Conservation (phyloP, 1,139 yeast species). For the Debaryomyces sp. region DNA sequence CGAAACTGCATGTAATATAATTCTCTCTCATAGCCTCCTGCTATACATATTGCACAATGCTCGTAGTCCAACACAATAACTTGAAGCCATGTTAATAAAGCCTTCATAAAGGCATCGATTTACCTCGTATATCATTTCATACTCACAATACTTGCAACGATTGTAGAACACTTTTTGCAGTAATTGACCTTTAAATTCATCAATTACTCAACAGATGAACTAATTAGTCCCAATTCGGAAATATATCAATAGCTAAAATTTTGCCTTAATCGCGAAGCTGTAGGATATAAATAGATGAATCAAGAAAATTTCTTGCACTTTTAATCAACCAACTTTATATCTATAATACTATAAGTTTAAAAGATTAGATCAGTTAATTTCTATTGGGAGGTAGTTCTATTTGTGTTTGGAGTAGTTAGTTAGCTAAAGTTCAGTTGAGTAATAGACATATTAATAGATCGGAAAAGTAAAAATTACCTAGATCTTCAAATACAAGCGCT, state of each 20-base stretch:
- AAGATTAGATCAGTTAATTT: neutral
- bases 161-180: neutral
- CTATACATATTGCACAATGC: neutral
- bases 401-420: neutral
- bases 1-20: neutral
- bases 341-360: neutral
- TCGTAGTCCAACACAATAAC: neutral
- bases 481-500: neutral
- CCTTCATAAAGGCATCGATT: neutral
- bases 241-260: constrained; percentile 7
- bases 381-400: neutral
- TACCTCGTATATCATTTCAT: neutral
- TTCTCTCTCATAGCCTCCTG: neutral
- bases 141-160: neutral
- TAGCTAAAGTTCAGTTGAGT: neutral
- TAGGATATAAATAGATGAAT: neutral
- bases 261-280: constrained; percentile 5
- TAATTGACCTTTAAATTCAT: neutral
- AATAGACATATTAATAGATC: neutral
- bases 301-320: neutral
- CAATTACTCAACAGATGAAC: neutral
- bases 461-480: neutral
- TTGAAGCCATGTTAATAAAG: neutral
- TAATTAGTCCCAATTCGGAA: constrained; percentile 8
- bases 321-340: neutral